These are phyloP conservation scores for Stagonosporopsis cucurbitacearum DNA, from an alignment of 2,329 filamentous ascomycete species.

Conservation along the genomic window DNA sequence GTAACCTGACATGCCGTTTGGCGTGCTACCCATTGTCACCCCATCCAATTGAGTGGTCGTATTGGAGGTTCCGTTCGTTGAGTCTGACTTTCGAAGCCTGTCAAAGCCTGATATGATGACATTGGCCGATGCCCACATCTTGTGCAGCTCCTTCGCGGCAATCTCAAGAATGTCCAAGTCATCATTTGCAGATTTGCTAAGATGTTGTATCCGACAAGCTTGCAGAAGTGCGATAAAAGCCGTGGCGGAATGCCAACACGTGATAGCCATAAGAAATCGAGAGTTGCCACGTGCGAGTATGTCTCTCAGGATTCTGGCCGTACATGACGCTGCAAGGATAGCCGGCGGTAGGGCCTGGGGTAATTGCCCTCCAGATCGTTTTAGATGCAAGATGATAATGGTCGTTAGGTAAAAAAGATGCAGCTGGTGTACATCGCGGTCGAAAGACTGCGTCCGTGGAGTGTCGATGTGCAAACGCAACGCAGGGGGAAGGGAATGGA, in stretches of 20 bases:
- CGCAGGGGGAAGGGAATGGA: conserved; percentile 24
- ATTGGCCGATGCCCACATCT: conserved; percentile 35
- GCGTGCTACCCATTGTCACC: background rate
- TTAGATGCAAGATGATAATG: conserved; percentile 31
- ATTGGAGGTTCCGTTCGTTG: background rate
- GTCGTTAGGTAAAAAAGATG: conserved; percentile 33
- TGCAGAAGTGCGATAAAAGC: conserved; percentile 33
- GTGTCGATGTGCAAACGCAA: conserved; percentile 24
- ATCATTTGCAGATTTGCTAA: conserved; percentile 25
- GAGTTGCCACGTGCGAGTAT: conserved; percentile 32
- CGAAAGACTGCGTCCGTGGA: conserved; percentile 23
- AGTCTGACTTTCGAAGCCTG: conserved; percentile 22
- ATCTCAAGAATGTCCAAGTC: conserved; percentile 27
- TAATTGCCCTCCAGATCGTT: conserved; percentile 29
- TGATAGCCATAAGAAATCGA: conserved; percentile 33
- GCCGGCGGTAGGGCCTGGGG: conserved; percentile 32
- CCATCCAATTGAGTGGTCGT: background rate
- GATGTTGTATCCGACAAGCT: conserved; percentile 28
- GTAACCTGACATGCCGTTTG: background rate
- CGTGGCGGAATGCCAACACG: conserved; percentile 32
- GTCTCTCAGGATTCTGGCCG: conserved; percentile 28
- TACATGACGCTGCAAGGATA: conserved; percentile 32
- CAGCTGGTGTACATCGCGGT: conserved; percentile 33
- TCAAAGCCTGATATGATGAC: conserved; percentile 30
- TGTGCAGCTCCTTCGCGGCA: conserved; percentile 28